Evolutionary conservation across 1,139 yeast species (phyloP).

Genomic region (Candida sp.): DNA sequence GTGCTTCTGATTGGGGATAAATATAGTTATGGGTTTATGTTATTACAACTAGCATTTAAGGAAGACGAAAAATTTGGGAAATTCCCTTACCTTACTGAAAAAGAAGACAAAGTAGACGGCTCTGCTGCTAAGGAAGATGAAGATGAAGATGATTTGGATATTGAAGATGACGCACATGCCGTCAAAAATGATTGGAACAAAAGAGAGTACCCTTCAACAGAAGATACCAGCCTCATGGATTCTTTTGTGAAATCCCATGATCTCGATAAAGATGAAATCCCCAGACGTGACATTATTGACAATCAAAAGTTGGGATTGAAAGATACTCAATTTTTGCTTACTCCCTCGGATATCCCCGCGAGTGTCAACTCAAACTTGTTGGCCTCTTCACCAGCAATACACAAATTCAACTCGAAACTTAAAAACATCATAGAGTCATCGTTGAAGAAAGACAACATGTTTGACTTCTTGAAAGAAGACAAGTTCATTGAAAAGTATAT

Average conservation of each 20-base stretch:
- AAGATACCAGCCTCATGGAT: conserved; percentile 7
- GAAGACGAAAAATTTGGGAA: conserved; percentile 72
- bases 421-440: conserved; percentile 24
- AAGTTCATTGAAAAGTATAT: conserved; percentile 25
- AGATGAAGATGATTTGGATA: conserved; percentile 1
- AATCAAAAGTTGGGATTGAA: conserved; percentile 11
- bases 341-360: conserved; percentile 1
- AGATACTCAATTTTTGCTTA: conserved; percentile 8
- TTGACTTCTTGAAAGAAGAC: conserved; percentile 19
- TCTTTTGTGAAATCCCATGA: conserved; percentile 14
- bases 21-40: conserved; percentile 26
- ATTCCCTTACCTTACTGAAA: conserved; percentile 49
- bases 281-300: conserved; percentile 4
- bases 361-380: conserved; percentile 14
- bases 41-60: conserved; percentile 62
- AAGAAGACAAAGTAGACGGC: neutral
- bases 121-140: conserved; percentile 6
- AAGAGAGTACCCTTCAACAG: conserved; percentile 5
- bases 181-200: neutral
- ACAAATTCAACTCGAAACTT: conserved; percentile 23
- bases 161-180: neutral
- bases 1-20: conserved; percentile 7
- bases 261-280: conserved; percentile 13
- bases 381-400: conserved; percentile 28
- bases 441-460: conserved; percentile 16